phyloP scores from a whole-genome alignment of 805 yeast genomes.

The Saccharomycopsis synnaedendra region DNA sequence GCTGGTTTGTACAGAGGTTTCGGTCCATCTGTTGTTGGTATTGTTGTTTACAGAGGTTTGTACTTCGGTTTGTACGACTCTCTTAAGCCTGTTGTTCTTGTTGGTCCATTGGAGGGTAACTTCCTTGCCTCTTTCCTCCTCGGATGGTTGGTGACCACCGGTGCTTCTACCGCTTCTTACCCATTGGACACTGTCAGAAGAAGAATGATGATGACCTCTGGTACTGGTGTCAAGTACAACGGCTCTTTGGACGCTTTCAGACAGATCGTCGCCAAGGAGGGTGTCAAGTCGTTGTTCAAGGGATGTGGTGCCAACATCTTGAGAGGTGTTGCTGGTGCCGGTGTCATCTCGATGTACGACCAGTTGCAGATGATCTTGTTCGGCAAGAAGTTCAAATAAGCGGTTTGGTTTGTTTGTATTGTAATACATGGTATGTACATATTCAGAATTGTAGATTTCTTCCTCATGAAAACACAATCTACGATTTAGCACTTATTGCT shows the following conservation, averaged over 20 bases:
- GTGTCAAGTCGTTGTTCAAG: conserved; percentile 87
- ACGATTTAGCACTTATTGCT: too few relatives aligned
- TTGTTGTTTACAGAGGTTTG: conserved; percentile 97
- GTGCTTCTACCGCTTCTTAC: conserved; percentile 97
- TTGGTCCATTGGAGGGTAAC: conserved; percentile 89
- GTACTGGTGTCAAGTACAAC: conserved; percentile 93
- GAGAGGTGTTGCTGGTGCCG: conserved; percentile 99
- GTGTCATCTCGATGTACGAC: conserved; percentile 97
- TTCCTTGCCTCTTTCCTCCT: conserved; percentile 92
- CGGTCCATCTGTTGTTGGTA: conserved; percentile 97
- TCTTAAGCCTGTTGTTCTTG: conserved; percentile 86
- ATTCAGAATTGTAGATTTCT: too few relatives aligned
- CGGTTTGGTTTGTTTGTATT: conserved; percentile 15
- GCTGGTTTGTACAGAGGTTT: conserved; percentile 99
- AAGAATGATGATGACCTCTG: conserved; percentile 99
- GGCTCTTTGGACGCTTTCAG: conserved; percentile 92
- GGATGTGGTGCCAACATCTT: conserved; percentile 99
- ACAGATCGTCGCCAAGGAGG: conserved; percentile 92
- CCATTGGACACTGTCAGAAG: conserved; percentile 99
- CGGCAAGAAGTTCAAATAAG: conserved; percentile 86
- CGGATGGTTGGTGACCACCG: conserved; percentile 97
- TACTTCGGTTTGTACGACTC: conserved; percentile 98
- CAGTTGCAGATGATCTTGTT: conserved; percentile 89
- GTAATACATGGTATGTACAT: too few relatives aligned
- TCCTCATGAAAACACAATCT: too few relatives aligned